Base-by-base conservation (phyloP, 2,329 filamentous ascomycete genomes). In the Hymenotorrendiella dingleyae region DNA sequence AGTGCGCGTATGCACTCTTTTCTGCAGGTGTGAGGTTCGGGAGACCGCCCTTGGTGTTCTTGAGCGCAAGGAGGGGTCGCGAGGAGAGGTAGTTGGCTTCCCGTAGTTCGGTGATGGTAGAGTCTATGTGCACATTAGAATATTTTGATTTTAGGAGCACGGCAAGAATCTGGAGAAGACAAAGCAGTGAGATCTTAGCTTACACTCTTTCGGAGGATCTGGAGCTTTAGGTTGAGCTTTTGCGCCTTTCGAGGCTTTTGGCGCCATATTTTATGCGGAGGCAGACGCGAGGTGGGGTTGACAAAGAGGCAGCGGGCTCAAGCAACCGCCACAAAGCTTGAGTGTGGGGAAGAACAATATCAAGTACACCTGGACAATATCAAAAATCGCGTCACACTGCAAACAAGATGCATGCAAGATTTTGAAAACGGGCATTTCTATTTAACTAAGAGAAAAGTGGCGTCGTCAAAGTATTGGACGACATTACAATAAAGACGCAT, bases 31-130 rank as follows among this genome's bases (percentile, higher is more conserved):
- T 47, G 9, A 60, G 44, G 9, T 44, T 42, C 3, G 45, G 39
- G 11, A 54, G 41, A n/a, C n/a, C n/a, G 6, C 52, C 48, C 43
- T 56, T 56, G 1, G 49, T 47, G 4, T 53, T 45, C 20, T 43
- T 39, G 23, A 55, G 47, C 5, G 37, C 39, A 40, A 54, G 53
- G 37, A 51, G 52, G 11, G 55, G 54, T 40, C 51, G 51, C 4
- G 54, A 57, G 17, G 49, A 41, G 9, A 40, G 39, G 42, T 59
- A 59, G 39, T 53, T 46, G 11, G 50, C 54, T 45, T 55, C 42
- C 27, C 44, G 52, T 36, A 56, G 43, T 8, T 45, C 54, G n/a
- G 49, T 46, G 20, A 60, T 59, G 22, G 55, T 57, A 43, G 48
- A 47, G 49, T 52, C 52, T 57, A 27, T 23, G 35, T 21, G 19